A percentile compares a stretch with the other conserved stretches of the same genome.
Evolutionary conservation across 306 rosid genomes (phyloP).

Genomic region (Amphicarpaea edgeworthii): DNA sequence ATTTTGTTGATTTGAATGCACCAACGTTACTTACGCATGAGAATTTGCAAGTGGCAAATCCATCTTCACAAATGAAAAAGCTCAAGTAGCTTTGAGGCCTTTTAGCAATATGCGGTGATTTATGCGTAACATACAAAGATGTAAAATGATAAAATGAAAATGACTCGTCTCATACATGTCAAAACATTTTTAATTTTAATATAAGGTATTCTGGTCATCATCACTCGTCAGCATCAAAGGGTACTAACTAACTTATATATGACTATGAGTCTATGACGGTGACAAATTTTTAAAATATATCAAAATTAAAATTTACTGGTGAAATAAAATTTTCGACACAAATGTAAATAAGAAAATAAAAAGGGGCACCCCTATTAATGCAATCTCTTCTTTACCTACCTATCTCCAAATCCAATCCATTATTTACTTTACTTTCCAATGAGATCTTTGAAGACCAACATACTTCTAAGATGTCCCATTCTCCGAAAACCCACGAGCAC

Average conservation of each 20-base stretch:
- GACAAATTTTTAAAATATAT: too few species aligned
- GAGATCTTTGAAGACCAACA: slow-evolving; percentile 97
- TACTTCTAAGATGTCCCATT: slow-evolving; percentile 88
- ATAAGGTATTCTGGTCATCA: not conserved
- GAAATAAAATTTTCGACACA: too few species aligned
- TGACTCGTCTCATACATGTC: not conserved
- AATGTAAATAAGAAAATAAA: slow-evolving; percentile 7
- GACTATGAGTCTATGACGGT: too few species aligned
- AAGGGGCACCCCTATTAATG: slow-evolving; percentile 48
- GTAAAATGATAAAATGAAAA: not conserved
- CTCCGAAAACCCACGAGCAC: slow-evolving; percentile 99
- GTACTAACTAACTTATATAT: not conserved
- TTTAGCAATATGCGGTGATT: not conserved
- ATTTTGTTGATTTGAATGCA: slow-evolving; percentile 29
- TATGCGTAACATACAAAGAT: not conserved
- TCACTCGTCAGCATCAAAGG: not conserved
- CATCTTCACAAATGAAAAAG: not conserved
- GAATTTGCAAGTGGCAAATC: not conserved
- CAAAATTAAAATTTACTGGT: too few species aligned
- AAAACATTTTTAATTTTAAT: not conserved
- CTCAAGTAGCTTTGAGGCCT: not conserved
- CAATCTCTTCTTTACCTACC: slow-evolving; percentile 43
- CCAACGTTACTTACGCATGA: not conserved
- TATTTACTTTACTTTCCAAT: slow-evolving; percentile 71
- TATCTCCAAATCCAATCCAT: slow-evolving; percentile 48